phyloP scores from a whole-genome alignment of 441 rosid genomes.

The Erodium moschatum region DNA sequence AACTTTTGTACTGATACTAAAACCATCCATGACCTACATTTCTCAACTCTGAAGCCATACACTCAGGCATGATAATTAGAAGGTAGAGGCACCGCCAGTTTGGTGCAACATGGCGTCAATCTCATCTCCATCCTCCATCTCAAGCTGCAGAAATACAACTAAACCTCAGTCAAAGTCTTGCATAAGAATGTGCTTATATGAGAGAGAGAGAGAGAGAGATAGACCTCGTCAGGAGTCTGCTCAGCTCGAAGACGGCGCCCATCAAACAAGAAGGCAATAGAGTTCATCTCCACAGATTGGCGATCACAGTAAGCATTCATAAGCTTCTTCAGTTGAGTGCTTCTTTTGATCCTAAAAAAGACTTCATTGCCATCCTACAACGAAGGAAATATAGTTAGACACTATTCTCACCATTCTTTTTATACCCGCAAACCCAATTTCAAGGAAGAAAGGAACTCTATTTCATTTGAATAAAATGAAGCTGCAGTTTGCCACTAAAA shows the following conservation, averaged over 20 bases:
- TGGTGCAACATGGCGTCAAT: constrained; percentile 85
- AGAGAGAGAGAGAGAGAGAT: not conserved
- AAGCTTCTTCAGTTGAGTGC: constrained; percentile 55
- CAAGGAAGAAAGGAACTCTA: too few relatives aligned
- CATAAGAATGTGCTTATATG: too few relatives aligned
- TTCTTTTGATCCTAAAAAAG: constrained; percentile 57
- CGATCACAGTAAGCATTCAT: constrained; percentile 63
- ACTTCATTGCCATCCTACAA: constrained; percentile 61
- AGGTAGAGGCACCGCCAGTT: constrained; percentile 42
- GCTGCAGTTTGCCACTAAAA: too few relatives aligned
- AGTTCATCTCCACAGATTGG: constrained; percentile 48
- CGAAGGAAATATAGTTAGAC: not conserved
- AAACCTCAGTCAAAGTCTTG: not conserved
- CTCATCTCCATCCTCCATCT: constrained; percentile 92
- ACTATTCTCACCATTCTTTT: not conserved
- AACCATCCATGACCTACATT: not conserved
- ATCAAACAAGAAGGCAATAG: constrained; percentile 60
- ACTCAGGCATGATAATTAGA: not conserved
- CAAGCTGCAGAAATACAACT: constrained; percentile 38
- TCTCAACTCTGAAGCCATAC: not conserved
- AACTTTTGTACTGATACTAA: not conserved
- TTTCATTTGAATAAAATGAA: too few relatives aligned
- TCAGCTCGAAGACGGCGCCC: constrained; percentile 55
- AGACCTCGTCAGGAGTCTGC: constrained; percentile 59
- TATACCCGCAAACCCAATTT: too few relatives aligned